These are phyloP conservation scores for Penicillium silybi DNA, from an alignment of 495 filamentous ascomycete species.

Conservation along the genomic window DNA sequence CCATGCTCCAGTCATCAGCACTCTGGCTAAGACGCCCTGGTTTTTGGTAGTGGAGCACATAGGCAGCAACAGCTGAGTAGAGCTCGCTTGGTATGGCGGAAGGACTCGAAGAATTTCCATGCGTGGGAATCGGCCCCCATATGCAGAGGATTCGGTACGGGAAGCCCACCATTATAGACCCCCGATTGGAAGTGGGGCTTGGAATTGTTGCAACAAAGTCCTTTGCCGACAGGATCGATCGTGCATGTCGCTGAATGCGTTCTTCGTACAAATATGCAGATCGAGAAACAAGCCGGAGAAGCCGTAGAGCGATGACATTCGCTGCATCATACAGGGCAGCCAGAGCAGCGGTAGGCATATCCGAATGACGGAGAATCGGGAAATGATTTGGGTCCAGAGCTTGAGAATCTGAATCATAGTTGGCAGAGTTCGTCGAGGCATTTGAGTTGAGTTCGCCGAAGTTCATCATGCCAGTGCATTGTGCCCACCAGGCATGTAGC, in stretches of 20 bases:
- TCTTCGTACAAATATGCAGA: constrained; percentile 7
- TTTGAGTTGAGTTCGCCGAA: neutral
- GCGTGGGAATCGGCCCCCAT: constrained; percentile 2
- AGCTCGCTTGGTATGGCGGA: neutral
- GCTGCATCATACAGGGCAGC: constrained; percentile 6
- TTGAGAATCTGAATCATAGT: neutral
- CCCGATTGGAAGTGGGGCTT: constrained; percentile 6
- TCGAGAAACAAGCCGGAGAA: constrained; percentile 2
- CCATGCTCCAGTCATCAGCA: neutral
- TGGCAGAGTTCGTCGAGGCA: neutral
- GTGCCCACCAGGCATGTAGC: constrained; percentile 9
- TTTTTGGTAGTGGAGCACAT: neutral
- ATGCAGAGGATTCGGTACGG: constrained; percentile 4
- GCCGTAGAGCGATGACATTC: constrained; percentile 6
- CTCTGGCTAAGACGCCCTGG: neutral
- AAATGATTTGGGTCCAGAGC: constrained; percentile 1
- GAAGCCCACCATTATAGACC: constrained; percentile 9
- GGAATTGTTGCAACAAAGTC: constrained; percentile 4
- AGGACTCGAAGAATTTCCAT: neutral
- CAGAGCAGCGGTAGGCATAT: constrained; percentile 15
- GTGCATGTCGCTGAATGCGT: constrained; percentile 5
- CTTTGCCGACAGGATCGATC: constrained; percentile 7
- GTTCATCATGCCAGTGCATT: constrained; percentile 1
- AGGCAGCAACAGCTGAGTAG: constrained; percentile 7
- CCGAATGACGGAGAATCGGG: constrained; percentile 3